Base-by-base conservation (phyloP, 768 basidiomycete species). In the Cyathus striatus region DNA sequence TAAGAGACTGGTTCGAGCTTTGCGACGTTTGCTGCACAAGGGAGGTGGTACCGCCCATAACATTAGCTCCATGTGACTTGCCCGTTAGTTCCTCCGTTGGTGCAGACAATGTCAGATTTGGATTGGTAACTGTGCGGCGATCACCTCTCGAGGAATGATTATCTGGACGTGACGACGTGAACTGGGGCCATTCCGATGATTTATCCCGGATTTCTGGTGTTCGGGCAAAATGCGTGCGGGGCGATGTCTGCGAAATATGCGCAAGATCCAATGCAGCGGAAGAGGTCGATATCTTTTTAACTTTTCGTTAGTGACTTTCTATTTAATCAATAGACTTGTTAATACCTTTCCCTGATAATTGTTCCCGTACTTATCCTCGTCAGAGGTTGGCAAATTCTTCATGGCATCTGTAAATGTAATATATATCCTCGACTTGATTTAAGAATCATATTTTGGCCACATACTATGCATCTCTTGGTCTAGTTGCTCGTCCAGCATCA, bases 131-230 rank as follows among this genome's bases (percentile, higher is more conserved):
- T 22, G 69, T 79, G 25, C 87, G 82, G 48, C 87, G 76, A 43
- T 87, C 85, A 23, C 66, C 53, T 42, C 83, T 76, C 32, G 72
- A 67, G 33, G 64, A 56, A 23, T 78, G 51, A 10, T 71, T 69
- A 26, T 90, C 88, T 24, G 80, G 78, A 22, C 70, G 75, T 37
- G 73, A 72, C 21, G 76, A 77, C 36, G 79, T 70, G 64, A 92
- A 96, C 60, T 92, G 90, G 23, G 93, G 90, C 94, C 94, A 97
- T 60, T 96, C 93, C 1, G 91, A 91, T 6, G 88, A 73, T 59
- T 83, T 86, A 57, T 84, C 83, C 24, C 78, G 71, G 37, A 70
- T 62, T 24, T 86, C 82, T 48, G 76, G 64, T 21, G 64, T 57
- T 34, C 83, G 80, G 23, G 70, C 58, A 46, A 79, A 79, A 38